Evolutionary conservation across 345 rosid genomes (phyloP).

Genomic region (Bruguiera sexangula): DNA sequence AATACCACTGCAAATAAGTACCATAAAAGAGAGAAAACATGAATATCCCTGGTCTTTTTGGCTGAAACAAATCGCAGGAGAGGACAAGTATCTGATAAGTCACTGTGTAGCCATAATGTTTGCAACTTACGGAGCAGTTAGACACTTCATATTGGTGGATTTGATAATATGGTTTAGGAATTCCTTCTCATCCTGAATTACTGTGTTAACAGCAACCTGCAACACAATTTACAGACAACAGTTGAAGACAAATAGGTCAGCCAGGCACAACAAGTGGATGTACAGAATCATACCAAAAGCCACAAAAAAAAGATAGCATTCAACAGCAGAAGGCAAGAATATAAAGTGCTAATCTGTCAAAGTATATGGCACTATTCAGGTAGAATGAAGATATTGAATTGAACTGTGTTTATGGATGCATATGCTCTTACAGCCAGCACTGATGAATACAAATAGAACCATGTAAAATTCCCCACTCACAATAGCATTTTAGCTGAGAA

Average conservation of each 20-base stretch:
- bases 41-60: too few species aligned
- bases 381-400: not conserved
- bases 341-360: not conserved
- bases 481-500: too few species aligned
- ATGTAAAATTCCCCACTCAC: too few species aligned
- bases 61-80: too few species aligned
- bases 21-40: not conserved
- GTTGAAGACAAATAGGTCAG: not conserved
- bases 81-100: too few species aligned
- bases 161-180: conserved; percentile 65
- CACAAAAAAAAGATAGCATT: not conserved
- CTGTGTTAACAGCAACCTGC: conserved; percentile 79
- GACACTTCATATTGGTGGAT: conserved; percentile 80
- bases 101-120: not conserved
- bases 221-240: conserved; percentile 7
- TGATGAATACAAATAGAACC: too few species aligned
- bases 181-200: conserved; percentile 63
- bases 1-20: not conserved
- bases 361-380: not conserved
- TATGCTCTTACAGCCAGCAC: too few species aligned
- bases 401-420: not conserved
- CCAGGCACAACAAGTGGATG: not conserved
- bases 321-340: not conserved
- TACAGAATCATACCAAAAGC: not conserved
- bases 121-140: conserved; percentile 65